Evolutionary conservation across 768 basidiomycete species (phyloP).

Genomic region (Mycena latifolia): DNA sequence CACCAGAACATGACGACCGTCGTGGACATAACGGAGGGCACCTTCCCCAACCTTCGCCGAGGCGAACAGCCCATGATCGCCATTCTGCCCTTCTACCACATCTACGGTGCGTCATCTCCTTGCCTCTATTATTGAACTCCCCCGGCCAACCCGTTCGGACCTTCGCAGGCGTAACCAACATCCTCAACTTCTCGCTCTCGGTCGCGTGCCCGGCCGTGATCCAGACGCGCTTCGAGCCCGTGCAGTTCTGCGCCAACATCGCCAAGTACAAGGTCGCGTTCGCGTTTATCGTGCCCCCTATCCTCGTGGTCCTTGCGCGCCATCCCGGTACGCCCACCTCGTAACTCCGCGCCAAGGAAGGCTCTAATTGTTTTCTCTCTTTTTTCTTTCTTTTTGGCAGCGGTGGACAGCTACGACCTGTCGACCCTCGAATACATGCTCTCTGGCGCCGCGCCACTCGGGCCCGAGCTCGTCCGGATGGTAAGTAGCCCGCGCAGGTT

Average conservation of each 20-base stretch:
- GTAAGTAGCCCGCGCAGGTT: slow-evolving; percentile 35
- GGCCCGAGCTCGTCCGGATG: slow-evolving; percentile 58
- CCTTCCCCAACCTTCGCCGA: slow-evolving; percentile 46
- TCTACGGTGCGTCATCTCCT: slow-evolving; percentile 35
- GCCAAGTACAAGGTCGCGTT: slow-evolving; percentile 63
- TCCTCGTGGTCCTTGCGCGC: slow-evolving; percentile 68
- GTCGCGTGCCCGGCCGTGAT: slow-evolving; percentile 56
- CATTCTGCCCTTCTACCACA: slow-evolving; percentile 57
- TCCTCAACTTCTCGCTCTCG: slow-evolving; percentile 48
- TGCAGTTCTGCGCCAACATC: slow-evolving; percentile 63
- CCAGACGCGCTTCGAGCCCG: slow-evolving; percentile 67
- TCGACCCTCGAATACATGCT: slow-evolving; percentile 59
- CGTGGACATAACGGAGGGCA: slow-evolving; percentile 52
- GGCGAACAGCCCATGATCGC: slow-evolving; percentile 59
- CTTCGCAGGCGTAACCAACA: slow-evolving; percentile 5
- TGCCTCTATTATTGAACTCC: slow-evolving; percentile 44
- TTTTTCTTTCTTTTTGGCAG: slow-evolving; percentile 38
- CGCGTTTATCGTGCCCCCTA: slow-evolving; percentile 70
- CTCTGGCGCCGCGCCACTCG: slow-evolving; percentile 77
- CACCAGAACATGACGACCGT: slow-evolving; percentile 66
- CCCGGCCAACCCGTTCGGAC: too few species aligned
- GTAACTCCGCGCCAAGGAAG: too few species aligned
- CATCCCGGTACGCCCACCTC: slow-evolving; percentile 56
- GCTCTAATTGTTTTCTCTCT: too few species aligned
- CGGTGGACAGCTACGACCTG: slow-evolving; percentile 64